Conservation (phyloP, 164 flowering plant genomes). For the Protea cynaroides region DNA sequence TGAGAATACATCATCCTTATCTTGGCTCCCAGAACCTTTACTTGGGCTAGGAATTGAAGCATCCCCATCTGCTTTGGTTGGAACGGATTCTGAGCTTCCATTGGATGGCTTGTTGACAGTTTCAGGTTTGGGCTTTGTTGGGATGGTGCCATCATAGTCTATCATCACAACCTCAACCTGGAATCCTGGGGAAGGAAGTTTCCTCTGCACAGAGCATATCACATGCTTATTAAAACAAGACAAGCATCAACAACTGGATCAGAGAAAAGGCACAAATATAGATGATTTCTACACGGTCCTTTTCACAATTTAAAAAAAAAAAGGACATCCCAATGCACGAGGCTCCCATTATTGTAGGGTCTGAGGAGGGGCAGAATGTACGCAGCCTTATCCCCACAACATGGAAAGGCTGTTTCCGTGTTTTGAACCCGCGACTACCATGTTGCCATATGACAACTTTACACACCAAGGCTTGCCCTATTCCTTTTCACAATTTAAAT, state of each 20-base stretch:
- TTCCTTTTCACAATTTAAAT: neutral
- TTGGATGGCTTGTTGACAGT: conserved; percentile 27
- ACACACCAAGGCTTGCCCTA: too few relatives aligned
- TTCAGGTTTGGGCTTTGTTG: conserved; percentile 31
- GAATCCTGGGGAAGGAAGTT: conserved; percentile 95
- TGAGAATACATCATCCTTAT: conserved; percentile 86
- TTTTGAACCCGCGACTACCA: too few relatives aligned
- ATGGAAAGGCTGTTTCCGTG: too few relatives aligned
- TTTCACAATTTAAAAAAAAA: too few relatives aligned
- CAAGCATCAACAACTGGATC: neutral
- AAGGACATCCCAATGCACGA: too few relatives aligned
- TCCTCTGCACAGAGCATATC: conserved; percentile 57
- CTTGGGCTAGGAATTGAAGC: conserved; percentile 20
- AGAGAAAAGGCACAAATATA: neutral
- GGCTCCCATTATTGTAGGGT: too few relatives aligned
- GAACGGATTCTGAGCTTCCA: conserved; percentile 33
- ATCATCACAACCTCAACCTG: conserved; percentile 88
- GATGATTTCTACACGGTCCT: neutral
- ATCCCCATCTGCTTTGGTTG: conserved; percentile 24
- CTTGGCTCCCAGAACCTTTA: conserved; percentile 37
- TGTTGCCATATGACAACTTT: too few relatives aligned
- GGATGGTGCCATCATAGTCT: conserved; percentile 47
- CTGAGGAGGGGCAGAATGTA: too few relatives aligned
- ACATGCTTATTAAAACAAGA: neutral
- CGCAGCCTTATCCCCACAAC: too few relatives aligned